Conservation (phyloP, 2,329 filamentous ascomycete species). For the Ilyonectria mors-panacis region DNA sequence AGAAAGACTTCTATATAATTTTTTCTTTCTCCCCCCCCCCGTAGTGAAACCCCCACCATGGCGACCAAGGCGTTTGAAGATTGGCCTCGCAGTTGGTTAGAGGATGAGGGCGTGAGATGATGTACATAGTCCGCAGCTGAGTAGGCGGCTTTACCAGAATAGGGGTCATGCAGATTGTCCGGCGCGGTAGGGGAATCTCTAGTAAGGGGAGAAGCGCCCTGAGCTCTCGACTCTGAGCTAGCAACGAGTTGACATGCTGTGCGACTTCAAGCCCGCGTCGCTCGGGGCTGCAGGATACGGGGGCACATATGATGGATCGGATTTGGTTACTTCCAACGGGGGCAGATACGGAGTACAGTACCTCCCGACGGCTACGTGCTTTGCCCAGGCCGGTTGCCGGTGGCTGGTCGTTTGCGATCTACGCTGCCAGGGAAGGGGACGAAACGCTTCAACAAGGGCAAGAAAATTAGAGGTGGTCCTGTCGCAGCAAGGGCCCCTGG, state of each 20-base stretch:
- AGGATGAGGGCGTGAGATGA: background rate
- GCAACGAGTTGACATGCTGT: conserved; percentile 1
- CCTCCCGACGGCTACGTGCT: background rate
- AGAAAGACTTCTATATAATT: conserved; percentile 10
- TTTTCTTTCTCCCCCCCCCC: background rate
- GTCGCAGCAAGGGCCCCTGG: conserved; percentile 30
- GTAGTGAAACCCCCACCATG: conserved; percentile 4
- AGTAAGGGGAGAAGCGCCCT: conserved; percentile 12
- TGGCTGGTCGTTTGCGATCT: conserved; percentile 37
- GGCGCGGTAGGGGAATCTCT: background rate
- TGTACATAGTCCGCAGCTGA: conserved; percentile 15
- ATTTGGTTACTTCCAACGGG: conserved; percentile 4
- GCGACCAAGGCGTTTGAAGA: conserved; percentile 8
- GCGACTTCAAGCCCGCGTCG: background rate
- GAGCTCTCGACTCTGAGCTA: background rate
- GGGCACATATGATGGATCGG: conserved; percentile 3
- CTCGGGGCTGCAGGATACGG: conserved; percentile 5
- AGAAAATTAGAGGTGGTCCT: conserved; percentile 33
- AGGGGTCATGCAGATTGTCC: conserved; percentile 23
- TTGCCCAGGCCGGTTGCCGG: conserved; percentile 11
- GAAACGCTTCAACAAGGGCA: conserved; percentile 32
- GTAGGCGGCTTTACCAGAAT: conserved; percentile 16
- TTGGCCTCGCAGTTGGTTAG: conserved; percentile 12
- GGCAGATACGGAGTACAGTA: background rate
- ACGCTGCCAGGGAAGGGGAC: conserved; percentile 37